phyloP scores from a whole-genome alignment of 257 asterid genomes.

The Knoxia roxburghii region DNA sequence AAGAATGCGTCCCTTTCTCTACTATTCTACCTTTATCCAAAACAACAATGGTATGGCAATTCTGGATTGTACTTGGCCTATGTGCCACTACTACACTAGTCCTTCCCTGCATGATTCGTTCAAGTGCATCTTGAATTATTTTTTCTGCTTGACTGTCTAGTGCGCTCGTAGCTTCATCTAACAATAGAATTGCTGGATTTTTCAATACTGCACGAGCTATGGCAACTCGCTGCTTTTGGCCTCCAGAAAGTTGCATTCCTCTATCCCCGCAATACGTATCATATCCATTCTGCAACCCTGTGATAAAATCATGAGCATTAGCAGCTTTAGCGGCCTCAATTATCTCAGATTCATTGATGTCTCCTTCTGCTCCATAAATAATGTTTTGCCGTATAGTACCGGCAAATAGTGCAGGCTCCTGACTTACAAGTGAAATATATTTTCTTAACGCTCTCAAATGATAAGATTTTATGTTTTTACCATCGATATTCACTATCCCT shows the following conservation, averaged over 20 bases:
- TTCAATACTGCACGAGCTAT: constrained; percentile 60
- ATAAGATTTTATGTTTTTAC: constrained; percentile 56
- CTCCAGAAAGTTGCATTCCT: constrained; percentile 81
- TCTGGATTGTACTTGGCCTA: not conserved
- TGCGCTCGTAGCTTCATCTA: constrained; percentile 65
- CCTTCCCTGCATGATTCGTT: not conserved
- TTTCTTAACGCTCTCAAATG: constrained; percentile 56
- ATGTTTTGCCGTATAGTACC: constrained; percentile 68
- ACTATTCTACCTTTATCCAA: not conserved
- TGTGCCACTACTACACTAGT: constrained; percentile 9
- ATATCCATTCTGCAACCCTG: constrained; percentile 64
- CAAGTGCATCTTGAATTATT: constrained; percentile 66
- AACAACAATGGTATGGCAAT: not conserved
- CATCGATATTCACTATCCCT: constrained; percentile 61
- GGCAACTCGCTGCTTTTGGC: constrained; percentile 85
- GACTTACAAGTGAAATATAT: constrained; percentile 75
- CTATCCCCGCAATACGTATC: constrained; percentile 72
- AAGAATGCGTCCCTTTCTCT: constrained; percentile 58
- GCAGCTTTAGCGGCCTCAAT: constrained; percentile 74
- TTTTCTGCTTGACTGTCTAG: constrained; percentile 75
- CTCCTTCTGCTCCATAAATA: constrained; percentile 49
- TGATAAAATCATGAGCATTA: constrained; percentile 76
- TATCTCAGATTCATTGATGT: constrained; percentile 42
- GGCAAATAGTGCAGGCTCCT: constrained; percentile 72
- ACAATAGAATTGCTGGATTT: constrained; percentile 3